Evolutionary conservation across 495 filamentous ascomycete species (phyloP).

Genomic region (Hypoxylon lienhwacheense): DNA sequence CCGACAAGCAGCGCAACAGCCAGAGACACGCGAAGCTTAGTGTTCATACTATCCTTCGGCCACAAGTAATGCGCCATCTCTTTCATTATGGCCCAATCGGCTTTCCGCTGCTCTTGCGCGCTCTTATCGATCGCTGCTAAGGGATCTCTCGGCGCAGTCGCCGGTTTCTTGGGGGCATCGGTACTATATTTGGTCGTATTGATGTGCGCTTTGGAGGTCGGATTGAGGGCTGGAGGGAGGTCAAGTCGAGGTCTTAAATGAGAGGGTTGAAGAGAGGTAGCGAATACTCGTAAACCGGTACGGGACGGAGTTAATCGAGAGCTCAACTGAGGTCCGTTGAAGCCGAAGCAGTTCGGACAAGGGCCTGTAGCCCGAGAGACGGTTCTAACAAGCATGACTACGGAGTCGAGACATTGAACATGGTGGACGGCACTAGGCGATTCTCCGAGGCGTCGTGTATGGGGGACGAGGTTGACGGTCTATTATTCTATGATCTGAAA

Average conservation of each 20-base stretch:
- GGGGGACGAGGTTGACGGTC: not conserved
- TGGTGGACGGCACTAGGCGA: constrained; percentile 8
- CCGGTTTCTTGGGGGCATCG: constrained; percentile 20
- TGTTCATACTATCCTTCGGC: constrained; percentile 81
- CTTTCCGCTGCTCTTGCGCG: constrained; percentile 87
- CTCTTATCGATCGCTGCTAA: constrained; percentile 52
- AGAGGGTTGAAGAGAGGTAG: constrained; percentile 19
- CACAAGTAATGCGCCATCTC: constrained; percentile 97
- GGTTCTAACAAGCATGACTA: constrained; percentile 23
- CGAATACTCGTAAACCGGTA: constrained; percentile 12
- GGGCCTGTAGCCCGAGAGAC: constrained; percentile 18
- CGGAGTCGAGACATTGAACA: constrained; percentile 4
- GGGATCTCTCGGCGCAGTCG: constrained; percentile 39
- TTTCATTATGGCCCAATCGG: constrained; percentile 98
- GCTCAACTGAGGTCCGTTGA: constrained; percentile 18
- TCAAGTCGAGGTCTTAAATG: constrained; percentile 5
- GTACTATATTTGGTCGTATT: constrained; percentile 10
- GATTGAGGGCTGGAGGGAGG: not conserved
- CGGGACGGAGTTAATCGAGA: constrained; percentile 14
- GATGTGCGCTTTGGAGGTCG: not conserved
- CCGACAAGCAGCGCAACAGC: constrained; percentile 81
- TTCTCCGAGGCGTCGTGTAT: not conserved
- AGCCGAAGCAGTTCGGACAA: constrained; percentile 17
- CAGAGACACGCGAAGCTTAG: constrained; percentile 79
- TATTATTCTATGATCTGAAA: not conserved